Percentiles rank a stretch among this genome's conserved stretches.
phyloP scores from a whole-genome alignment of 129 eudicot genomes.

The Centrapalus pauciflorus region DNA sequence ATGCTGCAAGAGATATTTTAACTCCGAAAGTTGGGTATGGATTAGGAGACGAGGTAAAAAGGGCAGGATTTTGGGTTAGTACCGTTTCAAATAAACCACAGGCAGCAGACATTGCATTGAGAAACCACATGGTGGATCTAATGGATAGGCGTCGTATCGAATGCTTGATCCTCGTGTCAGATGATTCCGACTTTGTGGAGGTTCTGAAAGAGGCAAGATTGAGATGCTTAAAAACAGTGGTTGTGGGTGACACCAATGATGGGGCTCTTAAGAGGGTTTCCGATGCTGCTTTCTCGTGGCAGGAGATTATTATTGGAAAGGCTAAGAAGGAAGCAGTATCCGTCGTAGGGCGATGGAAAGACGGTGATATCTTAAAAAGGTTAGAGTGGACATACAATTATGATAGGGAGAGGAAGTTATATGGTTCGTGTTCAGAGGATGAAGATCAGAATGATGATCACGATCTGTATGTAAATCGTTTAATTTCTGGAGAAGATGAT shows the following conservation, averaged over 20 bases:
- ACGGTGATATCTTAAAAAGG: slow-evolving; percentile 52
- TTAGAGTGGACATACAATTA: slow-evolving; percentile 79
- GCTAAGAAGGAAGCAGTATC: slow-evolving; percentile 61
- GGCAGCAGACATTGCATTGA: slow-evolving; percentile 57
- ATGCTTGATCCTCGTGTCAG: slow-evolving; percentile 76
- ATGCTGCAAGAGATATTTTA: slow-evolving; percentile 61
- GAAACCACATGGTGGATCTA: slow-evolving; percentile 62
- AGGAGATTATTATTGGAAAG: slow-evolving; percentile 74
- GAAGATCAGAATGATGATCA: slow-evolving; percentile 27
- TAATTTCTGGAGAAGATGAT: slow-evolving; percentile 28
- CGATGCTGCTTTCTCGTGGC: slow-evolving; percentile 78
- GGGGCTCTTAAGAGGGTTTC: slow-evolving; percentile 66
- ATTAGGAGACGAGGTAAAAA: slow-evolving; percentile 68
- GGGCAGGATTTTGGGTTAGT: slow-evolving; percentile 81
- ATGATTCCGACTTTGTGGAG: slow-evolving; percentile 69
- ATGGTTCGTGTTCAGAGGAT: slow-evolving; percentile 22
- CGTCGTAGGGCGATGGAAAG: slow-evolving; percentile 75
- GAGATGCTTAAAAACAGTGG: slow-evolving; percentile 81
- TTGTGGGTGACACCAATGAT: slow-evolving; percentile 62
- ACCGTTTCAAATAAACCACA: slow-evolving; percentile 64
- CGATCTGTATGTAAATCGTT: not conserved
- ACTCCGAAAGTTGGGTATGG: slow-evolving; percentile 72
- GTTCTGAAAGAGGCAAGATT: slow-evolving; percentile 64
- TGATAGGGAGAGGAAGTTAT: slow-evolving; percentile 32
- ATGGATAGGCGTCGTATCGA: slow-evolving; percentile 54